Percentiles rank a stretch among this genome's conserved stretches.
phyloP scores from a whole-genome alignment of 495 filamentous ascomycete genomes.

The Aspergillus cristatus region DNA sequence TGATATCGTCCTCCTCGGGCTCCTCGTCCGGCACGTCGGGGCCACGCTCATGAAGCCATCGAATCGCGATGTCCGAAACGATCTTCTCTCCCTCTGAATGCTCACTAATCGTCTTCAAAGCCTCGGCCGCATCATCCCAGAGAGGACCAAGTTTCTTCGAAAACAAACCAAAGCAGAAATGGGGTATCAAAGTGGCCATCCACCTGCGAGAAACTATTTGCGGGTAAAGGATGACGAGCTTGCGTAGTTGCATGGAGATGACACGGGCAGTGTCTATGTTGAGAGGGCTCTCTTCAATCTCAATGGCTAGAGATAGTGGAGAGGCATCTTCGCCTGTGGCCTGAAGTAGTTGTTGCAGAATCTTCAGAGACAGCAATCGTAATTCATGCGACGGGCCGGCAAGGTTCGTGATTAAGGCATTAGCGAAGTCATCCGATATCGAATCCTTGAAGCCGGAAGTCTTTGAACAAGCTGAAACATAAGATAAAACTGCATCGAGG shows the following conservation, averaged over 20 bases:
- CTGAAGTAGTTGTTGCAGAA: conserved; percentile 41
- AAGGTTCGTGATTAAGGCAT: conserved; percentile 60
- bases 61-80: conserved; percentile 64
- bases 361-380: conserved; percentile 58
- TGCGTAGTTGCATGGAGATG: conserved; percentile 76
- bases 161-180: conserved; percentile 82
- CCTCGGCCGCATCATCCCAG: conserved; percentile 73
- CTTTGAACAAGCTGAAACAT: conserved; percentile 41
- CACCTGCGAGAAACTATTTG: conserved; percentile 45
- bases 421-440: conserved; percentile 44
- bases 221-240: conserved; percentile 55
- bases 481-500: conserved; percentile 54
- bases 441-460: conserved; percentile 34
- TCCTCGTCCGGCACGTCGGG: conserved; percentile 19
- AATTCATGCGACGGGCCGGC: conserved; percentile 61
- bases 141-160: conserved; percentile 72
- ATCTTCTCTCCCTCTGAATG: conserved; percentile 60
- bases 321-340: conserved; percentile 28
- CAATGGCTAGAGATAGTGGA: conserved; percentile 43
- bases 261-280: conserved; percentile 64
- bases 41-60: conserved; percentile 62
- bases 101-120: conserved; percentile 66
- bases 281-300: conserved; percentile 69
- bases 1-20: conserved; percentile 13
- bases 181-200: conserved; percentile 62